Conservation (phyloP, 495 filamentous ascomycete genomes). For the Annulohypoxylon stygium region DNA sequence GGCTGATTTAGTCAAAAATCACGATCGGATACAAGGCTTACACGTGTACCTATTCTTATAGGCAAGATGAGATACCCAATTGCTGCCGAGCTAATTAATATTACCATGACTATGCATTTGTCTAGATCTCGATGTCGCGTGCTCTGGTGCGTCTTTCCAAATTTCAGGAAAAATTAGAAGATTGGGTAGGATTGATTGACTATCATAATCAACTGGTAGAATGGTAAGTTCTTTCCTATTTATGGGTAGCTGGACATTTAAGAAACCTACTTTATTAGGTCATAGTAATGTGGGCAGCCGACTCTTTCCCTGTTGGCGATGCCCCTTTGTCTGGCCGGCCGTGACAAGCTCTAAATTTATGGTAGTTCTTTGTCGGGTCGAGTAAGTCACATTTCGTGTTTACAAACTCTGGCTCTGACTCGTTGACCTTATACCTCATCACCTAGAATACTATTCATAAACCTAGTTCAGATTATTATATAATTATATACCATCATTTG, state of each 20-base stretch:
- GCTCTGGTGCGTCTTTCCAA: not conserved
- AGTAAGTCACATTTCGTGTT: not conserved
- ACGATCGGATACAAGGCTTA: not conserved
- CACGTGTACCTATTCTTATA: not conserved
- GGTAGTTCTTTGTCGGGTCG: not conserved
- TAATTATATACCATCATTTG: not conserved
- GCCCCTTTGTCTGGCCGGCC: not conserved
- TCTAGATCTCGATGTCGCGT: not conserved
- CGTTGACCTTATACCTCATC: not conserved
- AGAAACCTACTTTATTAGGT: not conserved
- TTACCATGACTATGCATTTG: not conserved
- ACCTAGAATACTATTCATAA: not conserved
- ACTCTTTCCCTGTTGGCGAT: not conserved
- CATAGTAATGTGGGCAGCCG: not conserved
- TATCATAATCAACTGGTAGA: not conserved
- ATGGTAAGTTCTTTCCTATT: not conserved
- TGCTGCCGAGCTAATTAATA: slow-evolving; percentile 17
- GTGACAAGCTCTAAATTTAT: not conserved
- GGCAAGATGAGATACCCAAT: slow-evolving; percentile 39
- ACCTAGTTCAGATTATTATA: not conserved
- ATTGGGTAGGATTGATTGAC: not conserved
- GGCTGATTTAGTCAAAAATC: not conserved
- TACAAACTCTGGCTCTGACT: not conserved
- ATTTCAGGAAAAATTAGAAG: not conserved
- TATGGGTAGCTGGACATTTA: not conserved